Percentiles rank a stretch among this genome's conserved stretches.
Conservation (phyloP, 441 rosid species). For the Eruca vesicaria region DNA sequence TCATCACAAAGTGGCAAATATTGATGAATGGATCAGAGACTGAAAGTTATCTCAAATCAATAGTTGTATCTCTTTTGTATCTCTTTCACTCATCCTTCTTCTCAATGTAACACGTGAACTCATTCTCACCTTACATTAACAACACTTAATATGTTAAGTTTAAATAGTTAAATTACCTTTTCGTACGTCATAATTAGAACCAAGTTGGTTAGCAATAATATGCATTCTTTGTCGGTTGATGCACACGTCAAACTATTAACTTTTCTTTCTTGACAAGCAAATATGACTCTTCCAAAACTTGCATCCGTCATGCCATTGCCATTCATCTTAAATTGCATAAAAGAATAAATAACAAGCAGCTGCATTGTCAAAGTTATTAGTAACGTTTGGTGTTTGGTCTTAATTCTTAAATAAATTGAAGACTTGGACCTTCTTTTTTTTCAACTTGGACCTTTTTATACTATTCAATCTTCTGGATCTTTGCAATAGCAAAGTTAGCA, state of each 20-base stretch:
- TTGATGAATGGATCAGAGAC: too few relatives aligned
- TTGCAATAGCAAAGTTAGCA: not conserved
- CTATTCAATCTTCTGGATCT: not conserved
- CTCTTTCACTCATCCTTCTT: slow-evolving; percentile 1
- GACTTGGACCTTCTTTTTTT: too few relatives aligned
- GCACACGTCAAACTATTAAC: slow-evolving; percentile 11
- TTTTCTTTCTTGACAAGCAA: slow-evolving; percentile 1
- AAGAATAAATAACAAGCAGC: not conserved
- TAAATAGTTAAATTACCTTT: not conserved
- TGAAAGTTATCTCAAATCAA: too few relatives aligned
- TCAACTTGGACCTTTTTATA: too few relatives aligned
- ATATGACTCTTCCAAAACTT: not conserved
- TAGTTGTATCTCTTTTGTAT: too few relatives aligned
- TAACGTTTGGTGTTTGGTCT: not conserved
- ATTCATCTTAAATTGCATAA: not conserved
- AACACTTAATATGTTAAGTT: not conserved
- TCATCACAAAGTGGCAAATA: too few relatives aligned
- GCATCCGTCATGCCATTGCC: not conserved
- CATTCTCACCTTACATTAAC: slow-evolving; percentile 1
- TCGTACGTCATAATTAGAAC: not conserved
- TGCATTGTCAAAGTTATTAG: not conserved
- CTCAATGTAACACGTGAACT: slow-evolving; percentile 14
- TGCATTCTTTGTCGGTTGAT: not conserved
- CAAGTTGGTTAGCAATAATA: not conserved
- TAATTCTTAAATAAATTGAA: not conserved